Evolutionary conservation across 176 grass and related monocot genomes (phyloP).

Genomic region (Aechmea fasciata): DNA sequence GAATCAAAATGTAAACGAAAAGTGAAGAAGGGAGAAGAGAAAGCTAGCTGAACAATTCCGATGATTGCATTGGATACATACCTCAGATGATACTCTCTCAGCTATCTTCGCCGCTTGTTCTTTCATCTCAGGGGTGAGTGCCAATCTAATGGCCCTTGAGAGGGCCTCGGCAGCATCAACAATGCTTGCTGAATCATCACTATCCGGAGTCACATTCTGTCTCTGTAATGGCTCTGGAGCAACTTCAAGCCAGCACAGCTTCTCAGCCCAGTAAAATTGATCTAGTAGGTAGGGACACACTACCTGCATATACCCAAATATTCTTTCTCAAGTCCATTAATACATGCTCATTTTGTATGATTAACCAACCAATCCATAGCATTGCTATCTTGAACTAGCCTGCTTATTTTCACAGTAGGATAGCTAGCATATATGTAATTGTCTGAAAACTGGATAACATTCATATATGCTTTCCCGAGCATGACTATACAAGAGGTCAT

Average conservation of each 20-base stretch:
- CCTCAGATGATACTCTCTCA: slow-evolving; percentile 59
- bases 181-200: slow-evolving; percentile 22
- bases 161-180: slow-evolving; percentile 31
- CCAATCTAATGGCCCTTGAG: slow-evolving; percentile 47
- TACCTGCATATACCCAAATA: slow-evolving; percentile 35
- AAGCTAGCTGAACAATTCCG: background rate
- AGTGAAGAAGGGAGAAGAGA: background rate
- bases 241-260: slow-evolving; percentile 62
- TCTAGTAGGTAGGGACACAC: slow-evolving; percentile 71
- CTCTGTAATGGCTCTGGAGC: slow-evolving; percentile 45
- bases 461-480: background rate
- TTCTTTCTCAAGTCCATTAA: background rate
- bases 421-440: too few relatives aligned
- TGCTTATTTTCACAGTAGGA: background rate
- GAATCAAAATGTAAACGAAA: background rate
- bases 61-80: slow-evolving; percentile 12
- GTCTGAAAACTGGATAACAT: background rate
- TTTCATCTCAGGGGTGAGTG: slow-evolving; percentile 42
- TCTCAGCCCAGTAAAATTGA: slow-evolving; percentile 97
- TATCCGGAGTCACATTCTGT: slow-evolving; percentile 52
- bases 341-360: background rate
- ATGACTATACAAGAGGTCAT: background rate
- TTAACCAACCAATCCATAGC: background rate
- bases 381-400: too few relatives aligned
- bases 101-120: slow-evolving; percentile 46